Percentiles rank a stretch among this genome's conserved stretches.
phyloP scores from a whole-genome alignment of 2,329 filamentous ascomycete species.

The Penicillium olsonii region DNA sequence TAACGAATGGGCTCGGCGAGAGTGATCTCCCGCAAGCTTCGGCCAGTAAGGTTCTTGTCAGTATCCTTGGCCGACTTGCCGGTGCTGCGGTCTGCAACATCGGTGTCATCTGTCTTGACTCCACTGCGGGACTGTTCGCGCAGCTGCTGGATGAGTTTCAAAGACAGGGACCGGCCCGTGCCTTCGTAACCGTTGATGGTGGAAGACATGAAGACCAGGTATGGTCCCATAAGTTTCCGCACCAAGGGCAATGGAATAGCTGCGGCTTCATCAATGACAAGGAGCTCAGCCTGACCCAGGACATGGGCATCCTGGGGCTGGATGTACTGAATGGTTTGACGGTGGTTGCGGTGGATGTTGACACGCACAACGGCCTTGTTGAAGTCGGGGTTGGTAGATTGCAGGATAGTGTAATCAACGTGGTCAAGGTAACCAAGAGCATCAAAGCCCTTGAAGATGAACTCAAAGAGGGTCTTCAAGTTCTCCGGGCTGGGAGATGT shows the following conservation, averaged over 20 bases:
- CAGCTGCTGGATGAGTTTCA: slow-evolving; percentile 96
- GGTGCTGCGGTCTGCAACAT: slow-evolving; percentile 76
- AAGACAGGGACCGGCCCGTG: slow-evolving; percentile 87
- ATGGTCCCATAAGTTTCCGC: slow-evolving; percentile 91
- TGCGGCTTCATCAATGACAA: slow-evolving; percentile 96
- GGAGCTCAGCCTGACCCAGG: slow-evolving; percentile 87
- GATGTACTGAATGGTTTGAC: slow-evolving; percentile 98
- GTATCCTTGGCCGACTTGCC: slow-evolving; percentile 69
- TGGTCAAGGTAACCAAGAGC: slow-evolving; percentile 92
- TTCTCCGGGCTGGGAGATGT: slow-evolving; percentile 97
- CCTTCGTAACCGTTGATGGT: slow-evolving; percentile 99
- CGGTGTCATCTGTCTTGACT: slow-evolving; percentile 59
- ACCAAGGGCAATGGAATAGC: slow-evolving; percentile 94
- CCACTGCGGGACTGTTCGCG: slow-evolving; percentile 82
- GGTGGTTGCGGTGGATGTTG: slow-evolving; percentile 90
- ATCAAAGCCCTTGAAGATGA: slow-evolving; percentile 97
- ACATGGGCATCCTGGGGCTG: slow-evolving; percentile 95
- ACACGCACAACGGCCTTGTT: slow-evolving; percentile 98
- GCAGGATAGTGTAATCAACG: slow-evolving; percentile 95
- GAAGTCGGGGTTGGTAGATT: slow-evolving; percentile 97
- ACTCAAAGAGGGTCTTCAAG: slow-evolving; percentile 96
- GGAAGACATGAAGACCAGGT: slow-evolving; percentile 98
- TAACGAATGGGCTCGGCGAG: slow-evolving; percentile 94
- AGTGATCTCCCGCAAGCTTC: slow-evolving; percentile 87
- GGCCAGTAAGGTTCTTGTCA: slow-evolving; percentile 63